Evolutionary conservation across 2,329 filamentous ascomycete genomes (phyloP).

Genomic region (Myriosclerotinia scirpicola): DNA sequence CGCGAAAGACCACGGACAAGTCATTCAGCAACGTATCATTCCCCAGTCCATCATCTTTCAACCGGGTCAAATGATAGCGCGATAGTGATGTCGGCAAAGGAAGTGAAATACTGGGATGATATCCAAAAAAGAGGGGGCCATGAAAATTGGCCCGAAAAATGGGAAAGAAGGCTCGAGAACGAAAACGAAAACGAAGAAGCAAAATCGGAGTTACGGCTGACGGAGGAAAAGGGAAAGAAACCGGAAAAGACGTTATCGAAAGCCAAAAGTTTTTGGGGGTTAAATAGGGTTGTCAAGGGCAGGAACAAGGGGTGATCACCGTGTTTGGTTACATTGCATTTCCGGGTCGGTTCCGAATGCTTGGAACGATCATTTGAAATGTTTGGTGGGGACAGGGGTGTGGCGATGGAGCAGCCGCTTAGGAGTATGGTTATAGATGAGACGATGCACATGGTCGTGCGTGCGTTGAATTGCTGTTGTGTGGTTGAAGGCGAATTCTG

Average conservation of each 20-base stretch:
- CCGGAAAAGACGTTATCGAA: constrained; percentile 21
- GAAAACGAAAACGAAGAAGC: not conserved
- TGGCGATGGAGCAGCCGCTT: constrained; percentile 4
- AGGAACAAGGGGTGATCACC: constrained; percentile 8
- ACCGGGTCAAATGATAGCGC: constrained; percentile 23
- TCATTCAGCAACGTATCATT: constrained; percentile 14
- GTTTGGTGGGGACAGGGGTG: not conserved
- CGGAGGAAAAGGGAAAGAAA: constrained; percentile 20
- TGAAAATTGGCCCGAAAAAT: constrained; percentile 5
- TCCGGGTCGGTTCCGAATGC: constrained; percentile 20
- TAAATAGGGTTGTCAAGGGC: constrained; percentile 18
- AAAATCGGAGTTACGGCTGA: constrained; percentile 8
- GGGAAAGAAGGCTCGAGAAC: not conserved
- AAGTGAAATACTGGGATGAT: constrained; percentile 11
- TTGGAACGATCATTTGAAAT: constrained; percentile 12
- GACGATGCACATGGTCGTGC: constrained; percentile 4
- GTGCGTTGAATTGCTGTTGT: not conserved
- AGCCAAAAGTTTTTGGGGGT: constrained; percentile 23
- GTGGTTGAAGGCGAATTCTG: not conserved
- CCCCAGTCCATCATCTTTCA: constrained; percentile 11
- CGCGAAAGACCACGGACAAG: constrained; percentile 14
- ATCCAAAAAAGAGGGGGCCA: not conserved
- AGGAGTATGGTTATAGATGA: not conserved
- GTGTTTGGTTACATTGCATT: constrained; percentile 11
- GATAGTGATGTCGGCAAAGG: constrained; percentile 19